These are phyloP conservation scores for Phlebiopsis gigantea DNA, from an alignment of 768 basidiomycete genomes.

Conservation along the genomic window DNA sequence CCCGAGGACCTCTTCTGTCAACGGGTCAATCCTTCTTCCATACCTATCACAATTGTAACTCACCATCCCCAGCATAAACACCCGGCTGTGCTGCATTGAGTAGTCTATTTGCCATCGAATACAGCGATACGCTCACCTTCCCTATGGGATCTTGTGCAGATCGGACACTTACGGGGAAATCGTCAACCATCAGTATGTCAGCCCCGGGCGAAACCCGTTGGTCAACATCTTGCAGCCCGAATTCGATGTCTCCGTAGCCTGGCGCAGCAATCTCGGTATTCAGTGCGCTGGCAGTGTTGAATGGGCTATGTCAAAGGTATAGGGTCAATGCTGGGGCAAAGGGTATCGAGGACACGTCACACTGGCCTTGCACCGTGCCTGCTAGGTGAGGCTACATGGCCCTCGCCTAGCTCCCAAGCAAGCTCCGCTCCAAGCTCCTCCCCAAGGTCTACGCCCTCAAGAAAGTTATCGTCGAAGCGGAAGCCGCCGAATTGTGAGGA, in stretches of 20 bases:
- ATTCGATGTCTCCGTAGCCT: background rate
- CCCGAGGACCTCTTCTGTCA: background rate
- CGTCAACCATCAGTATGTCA: background rate
- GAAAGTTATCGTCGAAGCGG: slow-evolving; percentile 46
- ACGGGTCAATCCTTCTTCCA: background rate
- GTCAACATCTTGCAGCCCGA: background rate
- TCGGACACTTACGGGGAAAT: background rate
- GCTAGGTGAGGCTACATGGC: slow-evolving; percentile 43
- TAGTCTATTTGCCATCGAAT: too few relatives aligned
- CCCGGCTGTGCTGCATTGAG: background rate
- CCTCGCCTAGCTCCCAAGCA: slow-evolving; percentile 68
- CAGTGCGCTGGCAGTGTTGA: background rate
- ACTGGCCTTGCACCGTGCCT: background rate
- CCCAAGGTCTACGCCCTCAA: slow-evolving; percentile 55
- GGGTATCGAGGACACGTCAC: background rate
- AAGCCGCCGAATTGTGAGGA: slow-evolving; percentile 49
- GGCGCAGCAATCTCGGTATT: background rate
- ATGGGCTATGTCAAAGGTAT: background rate
- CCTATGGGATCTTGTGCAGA: background rate
- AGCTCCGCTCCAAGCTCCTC: slow-evolving; percentile 68
- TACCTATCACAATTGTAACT: background rate
- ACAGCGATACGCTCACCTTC: background rate
- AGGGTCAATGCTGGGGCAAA: background rate
- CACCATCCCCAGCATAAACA: background rate
- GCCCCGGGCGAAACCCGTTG: background rate